Evolutionary conservation across 768 basidiomycete species (phyloP).

Genomic region (Clitopilus hobsonii): DNA sequence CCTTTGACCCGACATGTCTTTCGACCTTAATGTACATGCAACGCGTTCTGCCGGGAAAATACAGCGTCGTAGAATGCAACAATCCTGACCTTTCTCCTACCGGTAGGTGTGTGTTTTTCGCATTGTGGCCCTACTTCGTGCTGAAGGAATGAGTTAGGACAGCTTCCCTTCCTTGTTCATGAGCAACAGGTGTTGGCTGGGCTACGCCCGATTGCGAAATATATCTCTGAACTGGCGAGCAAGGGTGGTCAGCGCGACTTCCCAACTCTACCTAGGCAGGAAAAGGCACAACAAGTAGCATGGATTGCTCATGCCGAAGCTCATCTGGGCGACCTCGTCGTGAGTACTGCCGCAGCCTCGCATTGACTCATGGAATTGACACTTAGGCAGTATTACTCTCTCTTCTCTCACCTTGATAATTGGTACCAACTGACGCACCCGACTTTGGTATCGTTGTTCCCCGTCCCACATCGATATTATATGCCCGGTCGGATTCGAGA

Average conservation of each 20-base stretch:
- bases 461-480: conserved; percentile 71
- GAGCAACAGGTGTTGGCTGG: conserved; percentile 45
- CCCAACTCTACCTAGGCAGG: conserved; percentile 31
- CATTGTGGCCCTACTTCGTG: conserved; percentile 1
- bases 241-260: conserved; percentile 25
- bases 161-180: conserved; percentile 68
- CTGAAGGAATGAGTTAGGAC: conserved; percentile 38
- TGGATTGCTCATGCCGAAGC: conserved; percentile 65
- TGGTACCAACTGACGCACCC: conserved; percentile 55
- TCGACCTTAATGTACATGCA: conserved; percentile 68
- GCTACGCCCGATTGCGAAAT: conserved; percentile 59
- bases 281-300: conserved; percentile 54
- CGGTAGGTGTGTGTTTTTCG: conserved; percentile 42
- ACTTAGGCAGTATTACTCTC: conserved; percentile 48
- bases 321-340: conserved; percentile 66
- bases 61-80: conserved; percentile 53
- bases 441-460: conserved; percentile 50
- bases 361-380: conserved; percentile 4
- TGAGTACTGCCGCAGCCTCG: conserved; percentile 29
- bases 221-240: conserved; percentile 46
- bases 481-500: conserved; percentile 61
- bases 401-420: conserved; percentile 61
- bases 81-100: conserved; percentile 72
- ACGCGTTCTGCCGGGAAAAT: conserved; percentile 63
- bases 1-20: conserved; percentile 63